Evolutionary conservation across 2,329 filamentous ascomycete species (phyloP).

Genomic region (Penicillium italicum): DNA sequence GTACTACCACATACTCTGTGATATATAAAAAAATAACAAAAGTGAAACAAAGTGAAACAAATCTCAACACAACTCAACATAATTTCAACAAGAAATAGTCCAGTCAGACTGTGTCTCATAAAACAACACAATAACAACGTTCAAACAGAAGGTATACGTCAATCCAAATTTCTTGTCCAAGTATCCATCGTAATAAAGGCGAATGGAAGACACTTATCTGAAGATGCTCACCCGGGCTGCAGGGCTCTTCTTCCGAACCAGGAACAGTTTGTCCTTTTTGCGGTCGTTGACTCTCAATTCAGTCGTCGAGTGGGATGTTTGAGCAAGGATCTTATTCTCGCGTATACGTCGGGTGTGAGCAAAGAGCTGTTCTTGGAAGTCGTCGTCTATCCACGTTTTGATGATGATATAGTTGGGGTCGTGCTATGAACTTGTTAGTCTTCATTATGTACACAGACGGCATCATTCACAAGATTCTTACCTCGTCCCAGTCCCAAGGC

Average conservation of each 20-base stretch:
- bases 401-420: constrained; percentile 70
- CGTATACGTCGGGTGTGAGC: constrained; percentile 64
- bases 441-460: background rate
- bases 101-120: constrained; percentile 5
- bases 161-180: background rate
- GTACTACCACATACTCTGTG: constrained; percentile 9
- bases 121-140: background rate
- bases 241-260: constrained; percentile 44
- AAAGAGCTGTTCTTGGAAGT: constrained; percentile 69
- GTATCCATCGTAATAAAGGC: constrained; percentile 3
- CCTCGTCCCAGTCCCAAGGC: constrained; percentile 48
- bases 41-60: constrained; percentile 1
- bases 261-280: constrained; percentile 44
- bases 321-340: constrained; percentile 46
- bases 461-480: constrained; percentile 27
- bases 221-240: constrained; percentile 31
- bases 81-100: constrained; percentile 8
- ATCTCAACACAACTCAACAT: constrained; percentile 6
- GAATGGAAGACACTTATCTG: constrained; percentile 4
- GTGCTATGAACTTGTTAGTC: constrained; percentile 25
- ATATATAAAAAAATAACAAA: background rate
- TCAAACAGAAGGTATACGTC: background rate
- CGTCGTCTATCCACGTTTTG: constrained; percentile 68
- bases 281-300: constrained; percentile 43
- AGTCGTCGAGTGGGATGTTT: constrained; percentile 36